Base-by-base conservation (phyloP, 2,329 filamentous ascomycete genomes). In the Epichloe amarillans region DNA sequence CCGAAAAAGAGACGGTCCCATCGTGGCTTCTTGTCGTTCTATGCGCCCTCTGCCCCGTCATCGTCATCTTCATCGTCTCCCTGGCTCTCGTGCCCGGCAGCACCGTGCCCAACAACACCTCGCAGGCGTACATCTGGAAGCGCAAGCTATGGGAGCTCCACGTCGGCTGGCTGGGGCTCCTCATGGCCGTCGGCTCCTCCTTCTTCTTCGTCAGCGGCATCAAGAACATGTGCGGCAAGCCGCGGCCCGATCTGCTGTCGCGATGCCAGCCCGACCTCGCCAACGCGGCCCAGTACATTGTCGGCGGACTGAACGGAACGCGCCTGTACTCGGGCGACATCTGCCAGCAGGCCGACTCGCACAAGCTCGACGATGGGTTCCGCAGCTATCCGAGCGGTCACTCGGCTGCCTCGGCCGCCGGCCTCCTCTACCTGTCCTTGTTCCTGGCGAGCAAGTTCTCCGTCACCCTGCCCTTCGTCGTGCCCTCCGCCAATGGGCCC, bases 131-230 rank as follows among this genome's bases (percentile, higher is more conserved):
- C 50, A 73, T 90, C 43, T 89, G 87, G 82, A 80, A 79, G 62
- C 78, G 87, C 56, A 95, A 93, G 69, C 65, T 95, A 1, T 96
- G 91, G 89, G 90, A 96, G 66, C 82, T 87, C 64, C 88, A 96
- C 63, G 82, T 81, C 2, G 89, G 87, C 52, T 88, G 84, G 80
- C 80, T 95, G 60, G 90, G 90, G 0, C 74, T 95, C 3, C 86
- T 75, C 1, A 72, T 95, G 17, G 80, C 86, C 3, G 71, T 88
- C 10, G 80, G 83, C 2, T 73, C 79, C 2, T 77, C 85, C 4
- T 94, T 86, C 71, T 81, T 93, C 66, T 81, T 94, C 59, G 91
- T 89, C 1, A 82, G 88, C 59, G 86, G 84, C 47, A 81, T 95
- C 74, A 96, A 96, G 75, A 88, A 84, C 61, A 70, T 82, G 46